Evolutionary conservation across 2,329 filamentous ascomycete species (phyloP).

Genomic region (Fusarium anthophilum): DNA sequence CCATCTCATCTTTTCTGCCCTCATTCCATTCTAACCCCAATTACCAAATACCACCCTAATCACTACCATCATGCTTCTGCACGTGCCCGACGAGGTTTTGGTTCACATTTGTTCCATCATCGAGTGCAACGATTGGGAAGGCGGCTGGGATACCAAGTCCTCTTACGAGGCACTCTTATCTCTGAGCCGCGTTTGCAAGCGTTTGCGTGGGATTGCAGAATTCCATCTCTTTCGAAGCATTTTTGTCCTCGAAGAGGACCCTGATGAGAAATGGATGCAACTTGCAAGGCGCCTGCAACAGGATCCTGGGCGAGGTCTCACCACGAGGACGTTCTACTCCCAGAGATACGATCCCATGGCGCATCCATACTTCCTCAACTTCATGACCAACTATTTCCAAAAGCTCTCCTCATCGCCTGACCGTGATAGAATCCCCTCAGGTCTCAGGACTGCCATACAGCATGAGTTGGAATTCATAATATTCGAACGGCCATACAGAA

Average conservation of each 20-base stretch:
- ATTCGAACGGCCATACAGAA: background rate
- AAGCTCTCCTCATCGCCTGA: background rate
- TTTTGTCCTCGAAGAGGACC: background rate
- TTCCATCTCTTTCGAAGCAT: background rate
- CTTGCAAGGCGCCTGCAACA: background rate
- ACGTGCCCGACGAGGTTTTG: background rate
- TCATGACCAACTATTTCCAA: background rate
- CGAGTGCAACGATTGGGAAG: background rate
- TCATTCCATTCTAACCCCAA: background rate
- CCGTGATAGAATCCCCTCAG: background rate
- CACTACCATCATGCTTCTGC: background rate
- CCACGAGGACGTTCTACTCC: background rate
- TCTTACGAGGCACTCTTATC: background rate
- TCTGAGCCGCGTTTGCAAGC: background rate
- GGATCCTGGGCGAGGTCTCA: background rate
- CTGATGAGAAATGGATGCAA: too few relatives aligned
- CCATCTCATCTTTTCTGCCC: background rate
- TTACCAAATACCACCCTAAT: background rate
- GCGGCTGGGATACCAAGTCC: background rate
- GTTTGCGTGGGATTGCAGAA: background rate
- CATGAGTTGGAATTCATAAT: background rate
- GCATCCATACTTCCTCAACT: background rate
- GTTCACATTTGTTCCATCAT: background rate
- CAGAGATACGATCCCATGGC: background rate
- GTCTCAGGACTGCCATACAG: background rate